Conservation (phyloP, 345 rosid species). For the Brassica cretica region DNA sequence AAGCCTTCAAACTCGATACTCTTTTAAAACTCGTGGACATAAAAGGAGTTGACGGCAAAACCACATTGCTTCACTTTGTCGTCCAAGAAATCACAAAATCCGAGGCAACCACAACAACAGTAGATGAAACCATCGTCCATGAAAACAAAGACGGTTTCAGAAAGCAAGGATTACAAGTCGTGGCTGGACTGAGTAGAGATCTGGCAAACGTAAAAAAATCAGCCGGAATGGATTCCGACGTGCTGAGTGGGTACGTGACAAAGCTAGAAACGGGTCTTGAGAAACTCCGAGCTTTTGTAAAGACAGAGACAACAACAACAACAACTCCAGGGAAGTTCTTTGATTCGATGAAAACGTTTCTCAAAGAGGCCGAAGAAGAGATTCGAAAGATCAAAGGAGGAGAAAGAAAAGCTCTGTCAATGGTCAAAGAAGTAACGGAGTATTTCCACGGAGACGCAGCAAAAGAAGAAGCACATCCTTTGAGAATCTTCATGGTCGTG, state of each 20-base stretch:
- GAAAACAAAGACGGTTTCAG: slow-evolving; percentile 64
- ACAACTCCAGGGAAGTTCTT: slow-evolving; percentile 63
- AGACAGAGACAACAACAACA: slow-evolving; percentile 60
- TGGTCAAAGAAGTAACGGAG: slow-evolving; percentile 88
- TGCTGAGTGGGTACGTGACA: slow-evolving; percentile 73
- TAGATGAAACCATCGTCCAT: slow-evolving; percentile 45
- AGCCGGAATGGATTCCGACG: slow-evolving; percentile 96
- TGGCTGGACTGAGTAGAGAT: slow-evolving; percentile 85
- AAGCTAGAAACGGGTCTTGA: slow-evolving; percentile 89
- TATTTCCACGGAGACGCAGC: slow-evolving; percentile 87
- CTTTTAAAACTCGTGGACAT: slow-evolving; percentile 94
- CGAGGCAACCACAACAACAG: slow-evolving; percentile 45
- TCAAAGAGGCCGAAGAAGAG: slow-evolving; percentile 82
- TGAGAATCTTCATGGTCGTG: slow-evolving; percentile 82
- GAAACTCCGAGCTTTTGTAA: slow-evolving; percentile 62
- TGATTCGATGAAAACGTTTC: slow-evolving; percentile 64
- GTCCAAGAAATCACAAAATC: slow-evolving; percentile 96
- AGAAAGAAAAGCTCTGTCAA: slow-evolving; percentile 70
- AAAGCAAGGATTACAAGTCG: slow-evolving; percentile 91
- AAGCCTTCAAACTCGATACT: slow-evolving; percentile 95
- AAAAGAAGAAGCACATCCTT: slow-evolving; percentile 86
- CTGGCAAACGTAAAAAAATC: slow-evolving; percentile 83
- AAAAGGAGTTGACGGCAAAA: slow-evolving; percentile 94
- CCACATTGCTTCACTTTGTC: slow-evolving; percentile 94
- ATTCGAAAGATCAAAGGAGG: slow-evolving; percentile 63